These are phyloP conservation scores for Salix udensis DNA, from an alignment of 345 rosid species.

Conservation along the genomic window DNA sequence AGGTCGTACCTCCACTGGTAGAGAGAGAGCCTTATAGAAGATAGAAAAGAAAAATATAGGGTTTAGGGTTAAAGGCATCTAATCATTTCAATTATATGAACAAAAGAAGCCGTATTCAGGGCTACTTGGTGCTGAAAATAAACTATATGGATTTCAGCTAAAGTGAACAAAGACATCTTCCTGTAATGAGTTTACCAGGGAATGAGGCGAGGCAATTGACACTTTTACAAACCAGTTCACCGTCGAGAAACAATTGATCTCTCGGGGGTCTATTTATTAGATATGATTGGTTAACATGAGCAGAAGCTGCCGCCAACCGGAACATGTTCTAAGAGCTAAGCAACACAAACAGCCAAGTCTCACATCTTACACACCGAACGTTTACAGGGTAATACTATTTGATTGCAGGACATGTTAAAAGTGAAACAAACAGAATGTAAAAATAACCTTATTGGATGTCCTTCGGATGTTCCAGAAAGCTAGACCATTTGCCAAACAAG, in stretches of 20 bases:
- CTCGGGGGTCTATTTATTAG: not conserved
- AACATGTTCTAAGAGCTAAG: not conserved
- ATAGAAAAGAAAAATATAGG: too few relatives aligned
- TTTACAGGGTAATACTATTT: constrained; percentile 19
- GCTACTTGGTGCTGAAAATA: too few relatives aligned
- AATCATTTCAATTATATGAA: too few relatives aligned
- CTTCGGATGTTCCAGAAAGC: constrained; percentile 21
- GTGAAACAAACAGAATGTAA: constrained; percentile 16
- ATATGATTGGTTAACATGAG: not conserved
- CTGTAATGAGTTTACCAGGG: too few relatives aligned
- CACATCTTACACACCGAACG: not conserved
- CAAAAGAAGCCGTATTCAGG: too few relatives aligned
- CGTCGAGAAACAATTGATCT: not conserved
- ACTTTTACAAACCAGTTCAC: too few relatives aligned
- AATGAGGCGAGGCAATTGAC: too few relatives aligned
- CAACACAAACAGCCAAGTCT: not conserved
- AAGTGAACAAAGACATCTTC: too few relatives aligned
- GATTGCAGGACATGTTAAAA: constrained; percentile 25
- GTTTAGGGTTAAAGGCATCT: too few relatives aligned
- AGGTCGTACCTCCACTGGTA: too few relatives aligned
- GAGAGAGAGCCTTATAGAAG: too few relatives aligned
- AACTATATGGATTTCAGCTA: too few relatives aligned
- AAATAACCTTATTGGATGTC: constrained; percentile 29
- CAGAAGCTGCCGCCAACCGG: not conserved
- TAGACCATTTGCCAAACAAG: constrained; percentile 1